These are phyloP conservation scores for Sporothrix luriei DNA, from an alignment of 2,329 filamentous ascomycete species.

Conservation along the genomic window DNA sequence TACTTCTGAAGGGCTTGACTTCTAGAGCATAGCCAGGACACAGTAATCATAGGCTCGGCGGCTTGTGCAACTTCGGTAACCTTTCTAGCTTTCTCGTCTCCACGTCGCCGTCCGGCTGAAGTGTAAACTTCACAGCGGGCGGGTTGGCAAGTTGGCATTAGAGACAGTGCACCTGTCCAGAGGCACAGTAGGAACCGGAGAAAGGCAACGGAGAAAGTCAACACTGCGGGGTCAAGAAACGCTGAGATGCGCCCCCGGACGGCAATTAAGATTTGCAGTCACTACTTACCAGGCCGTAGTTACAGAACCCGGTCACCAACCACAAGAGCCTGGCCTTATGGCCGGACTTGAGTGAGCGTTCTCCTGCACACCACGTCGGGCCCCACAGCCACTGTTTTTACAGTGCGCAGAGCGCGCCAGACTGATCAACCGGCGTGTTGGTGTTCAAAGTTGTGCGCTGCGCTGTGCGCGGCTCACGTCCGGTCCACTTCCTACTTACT, in stretches of 20 bases:
- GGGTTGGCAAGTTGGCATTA: conserved; percentile 7
- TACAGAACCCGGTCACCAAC: too few relatives aligned
- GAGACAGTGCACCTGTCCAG: neutral
- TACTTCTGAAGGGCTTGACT: too few relatives aligned
- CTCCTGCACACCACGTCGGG: conserved; percentile 7
- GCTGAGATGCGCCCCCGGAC: neutral
- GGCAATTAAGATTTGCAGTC: neutral
- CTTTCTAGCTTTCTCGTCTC: neutral
- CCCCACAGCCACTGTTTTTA: conserved; percentile 22
- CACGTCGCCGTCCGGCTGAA: conserved; percentile 13
- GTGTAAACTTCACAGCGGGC: neutral
- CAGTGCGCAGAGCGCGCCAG: neutral
- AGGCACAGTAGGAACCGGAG: neutral
- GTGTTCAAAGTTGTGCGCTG: neutral
- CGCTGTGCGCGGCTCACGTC: neutral
- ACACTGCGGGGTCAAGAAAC: neutral
- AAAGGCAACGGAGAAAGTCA: conserved; percentile 10
- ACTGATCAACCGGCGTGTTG: neutral
- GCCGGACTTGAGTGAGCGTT: neutral
- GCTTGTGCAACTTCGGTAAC: neutral
- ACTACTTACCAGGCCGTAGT: too few relatives aligned
- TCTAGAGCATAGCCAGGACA: too few relatives aligned
- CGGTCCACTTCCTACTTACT: neutral
- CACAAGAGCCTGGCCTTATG: too few relatives aligned
- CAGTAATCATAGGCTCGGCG: too few relatives aligned